These are phyloP conservation scores for Houttuynia cordata DNA, from an alignment of 164 flowering plant species.

Conservation along the genomic window DNA sequence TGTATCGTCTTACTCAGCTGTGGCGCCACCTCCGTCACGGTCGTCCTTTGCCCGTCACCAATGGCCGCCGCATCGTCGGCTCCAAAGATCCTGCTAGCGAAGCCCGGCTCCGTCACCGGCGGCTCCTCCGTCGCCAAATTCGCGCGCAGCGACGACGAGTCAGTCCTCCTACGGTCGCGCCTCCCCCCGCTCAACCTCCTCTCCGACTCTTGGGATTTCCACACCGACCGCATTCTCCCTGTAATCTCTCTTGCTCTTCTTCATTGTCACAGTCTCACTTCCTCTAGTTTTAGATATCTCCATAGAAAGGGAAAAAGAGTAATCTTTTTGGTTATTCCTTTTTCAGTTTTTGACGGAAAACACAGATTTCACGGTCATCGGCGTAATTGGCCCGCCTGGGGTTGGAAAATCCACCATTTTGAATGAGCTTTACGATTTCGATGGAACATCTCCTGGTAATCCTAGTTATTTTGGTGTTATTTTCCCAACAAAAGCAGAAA, in stretches of 20 bases:
- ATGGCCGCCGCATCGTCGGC: conserved; percentile 6
- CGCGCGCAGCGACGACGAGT: conserved; percentile 34
- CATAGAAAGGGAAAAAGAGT: too few species aligned
- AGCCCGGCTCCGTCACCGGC: conserved; percentile 39
- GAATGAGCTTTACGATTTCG: conserved; percentile 84
- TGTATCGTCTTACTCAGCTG: too few species aligned
- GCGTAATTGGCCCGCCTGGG: conserved; percentile 80
- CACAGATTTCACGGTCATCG: conserved; percentile 81
- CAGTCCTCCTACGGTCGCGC: conserved; percentile 50
- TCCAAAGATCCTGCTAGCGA: conserved; percentile 73
- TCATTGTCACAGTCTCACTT: background rate
- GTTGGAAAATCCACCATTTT: conserved; percentile 81
- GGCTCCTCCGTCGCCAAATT: conserved; percentile 33
- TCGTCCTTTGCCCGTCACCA: background rate
- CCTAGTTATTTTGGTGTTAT: background rate
- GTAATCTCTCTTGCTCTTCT: conserved; percentile 18
- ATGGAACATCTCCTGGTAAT: conserved; percentile 62
- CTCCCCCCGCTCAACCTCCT: conserved; percentile 58
- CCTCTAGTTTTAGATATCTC: background rate
- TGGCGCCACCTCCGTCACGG: too few species aligned
- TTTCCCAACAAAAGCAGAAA: too few species aligned
- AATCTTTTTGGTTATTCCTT: background rate
- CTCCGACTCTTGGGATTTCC: conserved; percentile 84
- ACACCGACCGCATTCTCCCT: conserved; percentile 70
- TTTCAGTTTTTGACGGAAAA: conserved; percentile 82